These are phyloP conservation scores for Aleurites moluccanus DNA, from an alignment of 441 rosid genomes.

Conservation along the genomic window DNA sequence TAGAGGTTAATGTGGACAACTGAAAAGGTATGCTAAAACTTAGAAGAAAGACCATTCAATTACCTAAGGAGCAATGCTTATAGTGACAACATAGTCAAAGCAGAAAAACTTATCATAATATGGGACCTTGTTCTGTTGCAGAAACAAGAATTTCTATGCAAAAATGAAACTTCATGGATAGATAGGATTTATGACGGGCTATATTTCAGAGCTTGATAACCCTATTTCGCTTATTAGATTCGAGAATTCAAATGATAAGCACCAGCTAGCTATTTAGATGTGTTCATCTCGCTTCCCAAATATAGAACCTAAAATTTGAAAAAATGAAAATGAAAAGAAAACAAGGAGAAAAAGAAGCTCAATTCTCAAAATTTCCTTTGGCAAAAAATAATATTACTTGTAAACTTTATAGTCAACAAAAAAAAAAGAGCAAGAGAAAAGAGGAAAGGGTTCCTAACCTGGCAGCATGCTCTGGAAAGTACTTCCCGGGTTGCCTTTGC, in stretches of 20 bases:
- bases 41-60: not conserved
- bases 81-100: not conserved
- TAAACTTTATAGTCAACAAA: not conserved
- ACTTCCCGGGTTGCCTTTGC: slow-evolving; percentile 69
- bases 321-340: not conserved
- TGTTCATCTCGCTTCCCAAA: not conserved
- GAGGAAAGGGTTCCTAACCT: slow-evolving; percentile 35
- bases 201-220: not conserved
- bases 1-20: not conserved
- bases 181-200: not conserved
- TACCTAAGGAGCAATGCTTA: not conserved
- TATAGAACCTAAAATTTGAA: no score
- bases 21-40: not conserved
- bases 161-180: not conserved
- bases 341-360: not conserved
- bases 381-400: not conserved
- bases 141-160: not conserved
- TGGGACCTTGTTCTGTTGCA: not conserved
- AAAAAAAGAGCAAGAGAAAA: slow-evolving; percentile 7
- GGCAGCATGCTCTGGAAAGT: slow-evolving; percentile 69
- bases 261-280: not conserved
- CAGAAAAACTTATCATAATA: not conserved
- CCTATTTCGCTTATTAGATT: not conserved
- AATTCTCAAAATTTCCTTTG: not conserved
- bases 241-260: not conserved